These are phyloP conservation scores for Picea sitchensis DNA, from an alignment of 75 land plant genomes.

Conservation along the genomic window DNA sequence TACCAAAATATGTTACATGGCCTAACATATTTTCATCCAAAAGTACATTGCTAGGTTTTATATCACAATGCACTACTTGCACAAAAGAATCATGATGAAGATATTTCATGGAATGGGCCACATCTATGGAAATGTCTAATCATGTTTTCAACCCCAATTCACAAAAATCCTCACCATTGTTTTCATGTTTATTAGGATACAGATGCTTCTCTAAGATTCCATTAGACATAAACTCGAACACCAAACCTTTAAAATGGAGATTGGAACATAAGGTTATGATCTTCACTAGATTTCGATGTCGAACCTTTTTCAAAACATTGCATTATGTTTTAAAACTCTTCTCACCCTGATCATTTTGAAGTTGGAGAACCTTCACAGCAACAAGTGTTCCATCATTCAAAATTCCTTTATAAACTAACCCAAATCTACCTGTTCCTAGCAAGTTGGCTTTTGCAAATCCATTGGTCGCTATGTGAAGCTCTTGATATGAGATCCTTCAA, in stretches of 20 bases:
- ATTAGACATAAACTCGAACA: background rate
- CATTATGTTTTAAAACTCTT: background rate
- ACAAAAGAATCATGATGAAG: conserved; percentile 23
- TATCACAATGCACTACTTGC: conserved; percentile 5
- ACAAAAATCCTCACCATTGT: background rate
- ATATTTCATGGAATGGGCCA: conserved; percentile 30
- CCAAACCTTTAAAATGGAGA: background rate
- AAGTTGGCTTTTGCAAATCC: background rate
- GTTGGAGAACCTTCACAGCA: background rate
- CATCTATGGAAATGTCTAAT: conserved; percentile 31
- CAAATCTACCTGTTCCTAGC: conserved; percentile 2
- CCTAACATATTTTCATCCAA: conserved; percentile 1
- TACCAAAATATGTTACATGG: conserved; percentile 5
- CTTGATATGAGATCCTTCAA: conserved; percentile 3
- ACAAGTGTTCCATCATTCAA: background rate
- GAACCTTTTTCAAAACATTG: background rate
- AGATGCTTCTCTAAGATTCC: background rate
- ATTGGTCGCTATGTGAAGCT: background rate
- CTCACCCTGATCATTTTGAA: background rate
- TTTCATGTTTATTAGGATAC: background rate
- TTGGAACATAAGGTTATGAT: background rate
- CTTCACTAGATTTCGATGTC: conserved; percentile 1
- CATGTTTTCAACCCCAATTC: background rate
- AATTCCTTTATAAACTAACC: background rate
- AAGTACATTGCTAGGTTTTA: conserved; percentile 10